phyloP scores from a whole-genome alignment of 2,329 filamentous ascomycete genomes.

The Pestalotiopsis sp. region DNA sequence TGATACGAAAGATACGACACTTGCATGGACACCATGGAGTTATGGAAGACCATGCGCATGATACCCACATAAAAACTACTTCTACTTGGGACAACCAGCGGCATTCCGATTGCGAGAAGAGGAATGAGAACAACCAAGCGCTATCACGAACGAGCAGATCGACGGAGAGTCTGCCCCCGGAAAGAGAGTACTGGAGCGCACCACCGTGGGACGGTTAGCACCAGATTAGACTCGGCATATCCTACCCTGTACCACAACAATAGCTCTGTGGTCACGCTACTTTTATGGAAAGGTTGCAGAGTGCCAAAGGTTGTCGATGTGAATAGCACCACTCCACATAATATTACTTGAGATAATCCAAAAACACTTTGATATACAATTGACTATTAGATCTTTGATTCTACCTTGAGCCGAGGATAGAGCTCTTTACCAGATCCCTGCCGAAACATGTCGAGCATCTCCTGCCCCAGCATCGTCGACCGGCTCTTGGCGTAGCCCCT shows the following conservation, averaged over 20 bases:
- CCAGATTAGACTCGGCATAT: too few species aligned
- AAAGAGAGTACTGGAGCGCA: too few species aligned
- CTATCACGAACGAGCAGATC: too few species aligned
- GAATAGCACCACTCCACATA: neutral
- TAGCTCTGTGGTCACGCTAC: too few species aligned
- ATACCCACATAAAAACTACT: neutral
- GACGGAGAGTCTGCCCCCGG: too few species aligned
- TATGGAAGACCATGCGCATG: neutral
- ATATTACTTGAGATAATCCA: neutral
- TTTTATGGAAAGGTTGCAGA: too few species aligned
- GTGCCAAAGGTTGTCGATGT: neutral
- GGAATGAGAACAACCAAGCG: too few species aligned
- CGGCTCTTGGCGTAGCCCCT: conserved; percentile 4
- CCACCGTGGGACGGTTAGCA: too few species aligned
- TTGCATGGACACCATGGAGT: neutral
- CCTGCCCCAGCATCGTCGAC: neutral
- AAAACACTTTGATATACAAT: neutral
- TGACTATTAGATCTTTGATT: neutral
- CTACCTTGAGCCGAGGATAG: neutral
- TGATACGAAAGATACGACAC: neutral
- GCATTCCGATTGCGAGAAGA: neutral
- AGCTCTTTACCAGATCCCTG: neutral
- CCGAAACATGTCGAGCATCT: neutral
- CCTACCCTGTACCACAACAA: too few species aligned
- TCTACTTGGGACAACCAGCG: neutral